Evolutionary conservation across 2,329 filamentous ascomycete genomes (phyloP), one percentile per base, ranked within the genome.

Genomic region (Penicillium psychrosexuale): DNA sequence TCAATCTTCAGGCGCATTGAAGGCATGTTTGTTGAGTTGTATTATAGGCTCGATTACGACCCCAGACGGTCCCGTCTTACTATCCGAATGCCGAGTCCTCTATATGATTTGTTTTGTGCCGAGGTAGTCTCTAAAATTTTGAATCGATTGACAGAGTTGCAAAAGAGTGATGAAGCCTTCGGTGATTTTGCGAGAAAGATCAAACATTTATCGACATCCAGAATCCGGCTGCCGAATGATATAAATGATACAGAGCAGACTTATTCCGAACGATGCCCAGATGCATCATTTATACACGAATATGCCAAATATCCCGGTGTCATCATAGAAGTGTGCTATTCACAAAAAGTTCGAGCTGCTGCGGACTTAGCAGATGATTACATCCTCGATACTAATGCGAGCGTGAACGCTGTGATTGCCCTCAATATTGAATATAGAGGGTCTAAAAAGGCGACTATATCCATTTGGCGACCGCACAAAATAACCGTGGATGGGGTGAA

Each of bases 281-380:
- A 53, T 33, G 3, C 43, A 34, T 53, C 36, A 36, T 51, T 52
- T 13, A 38, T 4, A 17, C 36, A 46, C 36, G 15, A 38, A 22
- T 3, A 36, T 6, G 46, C 52, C 8, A 22, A 31, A n/a, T 50
- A 45, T 19, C 39, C 39, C 11, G 39, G 52, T 48, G 38, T 54
- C 17, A 54, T 54, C 7, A 45, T 54, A 30, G 52, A 54, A 30
- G 46, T 54, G 46, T 54, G 46, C 46, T 54, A 54, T 54, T 40
- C 46, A 17, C 33, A 50, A 45, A 54, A 50, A 40, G 3, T 6
- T 44, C 52, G 52, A 17, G 17, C n/a, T 54, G 27, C 30, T 50
- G 15, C 53, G 28, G 19, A 56, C 48, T 47, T 56, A 9, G 53
- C 48, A 11, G 47, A 56, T 33, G 31, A 56, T 9, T 52, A 56